These are phyloP conservation scores for Peronosclerospora sorghi DNA, from an alignment of 352 stramenopile genomes.

Conservation along the genomic window DNA sequence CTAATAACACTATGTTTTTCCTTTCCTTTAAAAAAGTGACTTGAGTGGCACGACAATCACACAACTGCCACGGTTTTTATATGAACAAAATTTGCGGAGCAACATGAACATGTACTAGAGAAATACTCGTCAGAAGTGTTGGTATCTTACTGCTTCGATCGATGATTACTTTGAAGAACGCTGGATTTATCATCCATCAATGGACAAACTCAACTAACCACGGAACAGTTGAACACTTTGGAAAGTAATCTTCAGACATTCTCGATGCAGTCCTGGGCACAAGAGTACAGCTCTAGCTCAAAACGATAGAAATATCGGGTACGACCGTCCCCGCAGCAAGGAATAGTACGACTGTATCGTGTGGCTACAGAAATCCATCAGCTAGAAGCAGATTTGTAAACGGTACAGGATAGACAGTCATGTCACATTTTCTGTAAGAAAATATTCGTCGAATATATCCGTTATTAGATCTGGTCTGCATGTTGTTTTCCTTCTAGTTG, in stretches of 20 bases:
- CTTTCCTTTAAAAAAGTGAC: not conserved
- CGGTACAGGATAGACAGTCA: no score
- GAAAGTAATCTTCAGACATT: conserved; percentile 1
- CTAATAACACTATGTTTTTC: not conserved
- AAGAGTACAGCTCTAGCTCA: not conserved
- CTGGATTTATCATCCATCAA: conserved; percentile 4
- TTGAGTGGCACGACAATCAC: conserved; percentile 1
- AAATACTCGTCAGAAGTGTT: not conserved
- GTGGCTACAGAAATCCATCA: not conserved
- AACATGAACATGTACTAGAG: conserved; percentile 1
- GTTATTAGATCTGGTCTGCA: no score
- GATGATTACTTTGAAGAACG: not conserved
- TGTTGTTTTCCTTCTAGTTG: no score
- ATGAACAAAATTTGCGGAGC: not conserved
- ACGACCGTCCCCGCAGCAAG: not conserved
- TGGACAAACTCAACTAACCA: not conserved
- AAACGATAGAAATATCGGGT: not conserved
- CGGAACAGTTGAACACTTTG: not conserved
- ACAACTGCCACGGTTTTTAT: conserved; percentile 1
- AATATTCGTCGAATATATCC: no score
- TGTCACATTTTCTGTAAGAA: no score
- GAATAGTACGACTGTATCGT: not conserved
- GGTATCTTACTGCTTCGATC: not conserved
- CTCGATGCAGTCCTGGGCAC: conserved; percentile 4
- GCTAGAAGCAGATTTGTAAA: not conserved